Conservation (phyloP, 2,329 filamentous ascomycete genomes). For the Alternaria ventricosa region DNA sequence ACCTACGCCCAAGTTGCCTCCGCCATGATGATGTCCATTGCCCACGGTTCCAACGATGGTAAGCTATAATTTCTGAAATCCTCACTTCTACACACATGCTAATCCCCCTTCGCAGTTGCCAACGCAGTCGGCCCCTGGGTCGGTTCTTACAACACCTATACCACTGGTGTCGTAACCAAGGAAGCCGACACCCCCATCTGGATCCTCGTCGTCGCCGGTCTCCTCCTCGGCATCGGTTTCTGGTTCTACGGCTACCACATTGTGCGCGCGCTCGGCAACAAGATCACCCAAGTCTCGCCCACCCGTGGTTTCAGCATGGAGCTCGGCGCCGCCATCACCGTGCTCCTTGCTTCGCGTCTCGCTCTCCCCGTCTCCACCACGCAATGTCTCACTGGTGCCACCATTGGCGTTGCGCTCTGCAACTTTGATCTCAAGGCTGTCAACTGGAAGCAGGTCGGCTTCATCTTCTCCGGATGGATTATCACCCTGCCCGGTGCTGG, state of each 20-base stretch:
- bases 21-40: conserved; percentile 75
- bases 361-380: conserved; percentile 69
- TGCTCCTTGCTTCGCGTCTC: conserved; percentile 68
- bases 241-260: conserved; percentile 70
- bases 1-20: conserved; percentile 54
- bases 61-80: neutral
- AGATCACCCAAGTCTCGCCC: conserved; percentile 66
- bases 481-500: conserved; percentile 53
- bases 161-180: conserved; percentile 53
- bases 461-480: conserved; percentile 54
- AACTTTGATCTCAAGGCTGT: conserved; percentile 48
- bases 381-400: conserved; percentile 56
- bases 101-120: conserved; percentile 50
- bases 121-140: conserved; percentile 65
- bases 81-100: neutral
- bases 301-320: conserved; percentile 56
- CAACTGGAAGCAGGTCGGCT: conserved; percentile 52
- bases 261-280: conserved; percentile 67
- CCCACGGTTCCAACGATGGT: conserved; percentile 70
- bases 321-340: conserved; percentile 62
- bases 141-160: conserved; percentile 68
- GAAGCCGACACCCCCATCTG: conserved; percentile 64
- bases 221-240: conserved; percentile 62
- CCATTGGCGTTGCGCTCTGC: conserved; percentile 37
- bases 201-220: conserved; percentile 64